Evolutionary conservation across 495 filamentous ascomycete genomes (phyloP).

Genomic region (Aspergillus avenaceus): DNA sequence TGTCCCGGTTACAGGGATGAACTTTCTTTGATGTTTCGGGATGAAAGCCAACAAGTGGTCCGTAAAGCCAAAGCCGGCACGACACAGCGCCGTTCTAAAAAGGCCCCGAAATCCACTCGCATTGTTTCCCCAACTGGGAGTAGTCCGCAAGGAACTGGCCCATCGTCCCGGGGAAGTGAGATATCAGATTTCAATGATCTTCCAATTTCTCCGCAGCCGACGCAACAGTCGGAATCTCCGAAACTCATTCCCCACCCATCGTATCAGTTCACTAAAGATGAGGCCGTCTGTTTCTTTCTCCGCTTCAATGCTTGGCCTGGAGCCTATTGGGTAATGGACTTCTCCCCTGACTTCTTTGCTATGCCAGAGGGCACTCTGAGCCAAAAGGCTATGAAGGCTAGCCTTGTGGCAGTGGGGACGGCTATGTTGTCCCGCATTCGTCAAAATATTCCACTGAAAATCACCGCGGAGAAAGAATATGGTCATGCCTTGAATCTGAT

Average conservation of each 20-base stretch:
- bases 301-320: conserved; percentile 36
- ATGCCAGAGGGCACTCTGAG: conserved; percentile 17
- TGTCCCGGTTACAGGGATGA: conserved; percentile 71
- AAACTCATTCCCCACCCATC: conserved; percentile 15
- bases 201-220: conserved; percentile 12
- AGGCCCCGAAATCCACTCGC: conserved; percentile 10
- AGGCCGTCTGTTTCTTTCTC: conserved; percentile 43
- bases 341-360: conserved; percentile 20
- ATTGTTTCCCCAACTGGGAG: conserved; percentile 4
- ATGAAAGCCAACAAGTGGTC: conserved; percentile 65
- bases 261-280: conserved; percentile 26
- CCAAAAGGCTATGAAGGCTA: conserved; percentile 37
- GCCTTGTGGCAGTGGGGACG: conserved; percentile 46
- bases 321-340: conserved; percentile 26
- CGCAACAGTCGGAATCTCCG: neutral
- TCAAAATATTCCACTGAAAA: conserved; percentile 27
- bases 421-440: conserved; percentile 46
- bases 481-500: conserved; percentile 42
- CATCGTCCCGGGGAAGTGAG: conserved; percentile 4
- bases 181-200: conserved; percentile 12
- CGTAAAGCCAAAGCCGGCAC: conserved; percentile 53
- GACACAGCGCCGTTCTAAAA: conserved; percentile 15
- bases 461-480: conserved; percentile 44
- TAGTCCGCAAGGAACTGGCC: conserved; percentile 1
- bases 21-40: conserved; percentile 66